Conservation (phyloP, 176 grass and related monocot genomes). For the Raddia guianensis region DNA sequence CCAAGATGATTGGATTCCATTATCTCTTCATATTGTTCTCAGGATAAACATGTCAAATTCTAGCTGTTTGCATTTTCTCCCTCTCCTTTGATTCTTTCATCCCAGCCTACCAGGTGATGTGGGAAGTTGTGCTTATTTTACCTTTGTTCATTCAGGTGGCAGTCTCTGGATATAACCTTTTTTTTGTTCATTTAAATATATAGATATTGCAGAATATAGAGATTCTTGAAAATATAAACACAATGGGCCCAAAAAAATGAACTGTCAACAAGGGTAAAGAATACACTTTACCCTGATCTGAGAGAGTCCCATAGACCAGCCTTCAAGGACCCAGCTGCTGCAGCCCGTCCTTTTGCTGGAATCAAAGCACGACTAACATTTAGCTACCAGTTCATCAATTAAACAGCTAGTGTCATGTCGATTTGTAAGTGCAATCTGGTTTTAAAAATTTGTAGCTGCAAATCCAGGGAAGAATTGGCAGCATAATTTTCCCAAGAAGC, state of each 20-base stretch:
- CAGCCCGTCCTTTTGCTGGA: constrained; percentile 38
- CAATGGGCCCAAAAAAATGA: neutral
- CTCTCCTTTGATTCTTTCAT: neutral
- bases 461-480: neutral
- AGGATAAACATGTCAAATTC: neutral
- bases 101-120: neutral
- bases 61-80: neutral
- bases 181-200: constrained; percentile 7
- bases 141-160: neutral
- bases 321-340: constrained; percentile 61
- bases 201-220: neutral
- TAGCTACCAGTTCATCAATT: neutral
- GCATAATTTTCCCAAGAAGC: neutral
- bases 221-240: neutral
- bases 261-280: neutral
- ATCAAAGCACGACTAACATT: neutral
- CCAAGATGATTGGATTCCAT: neutral
- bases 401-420: neutral
- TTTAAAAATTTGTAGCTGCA: neutral
- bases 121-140: neutral
- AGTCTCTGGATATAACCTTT: neutral
- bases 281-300: constrained; percentile 71
- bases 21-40: neutral
- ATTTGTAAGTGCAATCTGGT: neutral
- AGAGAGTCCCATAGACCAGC: constrained; percentile 96